Base-by-base conservation (phyloP, 495 filamentous ascomycete species). In the Podospora didyma region DNA sequence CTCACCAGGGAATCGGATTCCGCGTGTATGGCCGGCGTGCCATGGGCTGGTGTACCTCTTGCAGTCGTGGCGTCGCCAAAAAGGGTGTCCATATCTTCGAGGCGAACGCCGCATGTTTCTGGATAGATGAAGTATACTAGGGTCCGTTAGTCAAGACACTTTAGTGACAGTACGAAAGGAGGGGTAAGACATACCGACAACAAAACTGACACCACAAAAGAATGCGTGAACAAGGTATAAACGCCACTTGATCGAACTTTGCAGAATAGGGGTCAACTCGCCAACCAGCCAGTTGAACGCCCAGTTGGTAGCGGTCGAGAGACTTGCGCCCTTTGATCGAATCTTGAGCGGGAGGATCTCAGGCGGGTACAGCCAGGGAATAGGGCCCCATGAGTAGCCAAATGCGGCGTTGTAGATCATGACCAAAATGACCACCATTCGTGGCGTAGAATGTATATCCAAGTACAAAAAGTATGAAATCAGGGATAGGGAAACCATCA, bases 361-460 rank as follows among this genome's bases (percentile, higher is more conserved):
- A 7, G 94, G 94, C 3, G 95, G 94, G 67, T 98, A 98, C 11
- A 97, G 80, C 94, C 94, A 98, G 0, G 94, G 94, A 51, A 98
- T 92, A 3, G 94, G 94, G 28, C 94, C 94, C 95, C 95, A 98
- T n/a, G 93, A 97, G 56, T 92, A 94, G 26, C 94, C 94, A 66
- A 98, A 98, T 17, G 95, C 88, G 14, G 94, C 94, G 67, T 98
- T 98, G 75, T 98, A 98, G 47, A 96, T 87, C 86, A 98, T 96
- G 58, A 98, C 94, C 67, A 96, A 90, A 20, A 96, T 70, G 46
- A 97, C 95, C 12, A 96, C 95, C 62, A 96, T 73, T 4, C 77
- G 87, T 7, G 88, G 89, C 11, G 95, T 97, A 39, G 79, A 78
- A 3, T 67, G 61, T 45, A 96, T 80, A 56, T 96, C 86, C 55